Conservation (phyloP, 176 grass and related monocot species). For the Avena insularis region DNA sequence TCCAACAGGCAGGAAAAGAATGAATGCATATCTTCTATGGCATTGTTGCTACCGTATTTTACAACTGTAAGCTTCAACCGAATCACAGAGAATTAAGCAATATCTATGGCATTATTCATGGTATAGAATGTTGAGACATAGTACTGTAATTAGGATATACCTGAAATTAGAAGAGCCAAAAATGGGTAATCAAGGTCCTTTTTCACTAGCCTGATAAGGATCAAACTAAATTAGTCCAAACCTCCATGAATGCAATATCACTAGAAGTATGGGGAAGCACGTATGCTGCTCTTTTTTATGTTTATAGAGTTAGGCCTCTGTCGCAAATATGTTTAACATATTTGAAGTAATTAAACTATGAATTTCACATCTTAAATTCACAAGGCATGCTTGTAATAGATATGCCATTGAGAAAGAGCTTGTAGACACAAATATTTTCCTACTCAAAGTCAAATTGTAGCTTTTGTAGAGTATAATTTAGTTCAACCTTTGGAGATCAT, state of each 20-base stretch:
- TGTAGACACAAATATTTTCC: not conserved
- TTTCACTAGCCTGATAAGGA: conserved; percentile 68
- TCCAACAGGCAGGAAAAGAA: conserved; percentile 1
- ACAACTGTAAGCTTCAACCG: conserved; percentile 11
- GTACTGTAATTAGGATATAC: conserved; percentile 50
- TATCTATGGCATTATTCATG: not conserved
- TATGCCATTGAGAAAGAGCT: not conserved
- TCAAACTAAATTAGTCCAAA: conserved; percentile 42
- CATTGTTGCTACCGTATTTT: conserved; percentile 17
- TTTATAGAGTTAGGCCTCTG: conserved; percentile 7
- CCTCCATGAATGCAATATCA: conserved; percentile 28
- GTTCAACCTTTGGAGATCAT: not conserved
- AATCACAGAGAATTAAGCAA: conserved; percentile 12
- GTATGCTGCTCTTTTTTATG: not conserved
- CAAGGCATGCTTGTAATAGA: conserved; percentile 14
- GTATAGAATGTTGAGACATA: conserved; percentile 24
- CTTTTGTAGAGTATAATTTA: not conserved
- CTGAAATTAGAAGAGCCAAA: conserved; percentile 98
- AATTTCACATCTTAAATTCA: conserved; percentile 19
- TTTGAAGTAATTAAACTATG: not conserved
- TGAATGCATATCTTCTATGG: not conserved
- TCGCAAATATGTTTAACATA: not conserved
- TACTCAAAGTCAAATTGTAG: not conserved
- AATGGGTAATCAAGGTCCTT: conserved; percentile 88
- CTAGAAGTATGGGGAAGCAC: conserved; percentile 32